These are phyloP conservation scores for Mortierella sp. DNA, from an alignment of 371 early-diverging fungal genomes.

Conservation along the genomic window DNA sequence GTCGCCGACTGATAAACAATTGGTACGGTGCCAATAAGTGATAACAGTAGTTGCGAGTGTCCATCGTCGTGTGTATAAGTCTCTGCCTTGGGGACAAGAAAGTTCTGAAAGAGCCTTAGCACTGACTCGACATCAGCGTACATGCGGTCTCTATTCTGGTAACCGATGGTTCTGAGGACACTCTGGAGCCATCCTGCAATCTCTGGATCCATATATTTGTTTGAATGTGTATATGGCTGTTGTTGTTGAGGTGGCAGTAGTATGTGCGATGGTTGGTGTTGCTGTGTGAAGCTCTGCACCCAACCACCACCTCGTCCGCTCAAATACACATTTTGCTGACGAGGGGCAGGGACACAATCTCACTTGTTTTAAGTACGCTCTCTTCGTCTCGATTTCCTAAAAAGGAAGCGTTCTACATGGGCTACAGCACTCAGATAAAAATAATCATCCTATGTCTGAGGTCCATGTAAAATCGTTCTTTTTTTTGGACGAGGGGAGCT, in stretches of 20 bases:
- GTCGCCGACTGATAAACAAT: conserved; percentile 84
- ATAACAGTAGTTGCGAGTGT: conserved; percentile 77
- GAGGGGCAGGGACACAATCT: too few species aligned
- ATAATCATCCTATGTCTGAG: too few species aligned
- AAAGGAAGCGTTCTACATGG: too few species aligned
- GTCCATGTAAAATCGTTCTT: too few species aligned
- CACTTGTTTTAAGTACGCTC: too few species aligned
- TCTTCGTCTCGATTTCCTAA: too few species aligned
- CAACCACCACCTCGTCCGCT: too few species aligned
- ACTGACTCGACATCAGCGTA: conserved; percentile 81
- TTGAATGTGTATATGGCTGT: background rate
- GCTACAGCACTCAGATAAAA: too few species aligned
- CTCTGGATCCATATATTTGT: conserved; percentile 44
- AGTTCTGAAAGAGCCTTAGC: conserved; percentile 69
- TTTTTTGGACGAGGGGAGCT: too few species aligned
- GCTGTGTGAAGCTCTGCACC: too few species aligned
- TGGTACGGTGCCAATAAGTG: conserved; percentile 90
- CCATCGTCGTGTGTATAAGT: conserved; percentile 84
- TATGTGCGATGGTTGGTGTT: background rate
- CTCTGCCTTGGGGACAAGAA: conserved; percentile 80
- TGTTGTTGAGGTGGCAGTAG: background rate
- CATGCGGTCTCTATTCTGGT: conserved; percentile 75
- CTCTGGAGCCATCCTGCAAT: conserved; percentile 57
- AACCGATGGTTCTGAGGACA: conserved; percentile 58
- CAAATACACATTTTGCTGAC: too few species aligned